Conservation (phyloP, 2,329 filamentous ascomycete genomes). For the Aspergillus niger region DNA sequence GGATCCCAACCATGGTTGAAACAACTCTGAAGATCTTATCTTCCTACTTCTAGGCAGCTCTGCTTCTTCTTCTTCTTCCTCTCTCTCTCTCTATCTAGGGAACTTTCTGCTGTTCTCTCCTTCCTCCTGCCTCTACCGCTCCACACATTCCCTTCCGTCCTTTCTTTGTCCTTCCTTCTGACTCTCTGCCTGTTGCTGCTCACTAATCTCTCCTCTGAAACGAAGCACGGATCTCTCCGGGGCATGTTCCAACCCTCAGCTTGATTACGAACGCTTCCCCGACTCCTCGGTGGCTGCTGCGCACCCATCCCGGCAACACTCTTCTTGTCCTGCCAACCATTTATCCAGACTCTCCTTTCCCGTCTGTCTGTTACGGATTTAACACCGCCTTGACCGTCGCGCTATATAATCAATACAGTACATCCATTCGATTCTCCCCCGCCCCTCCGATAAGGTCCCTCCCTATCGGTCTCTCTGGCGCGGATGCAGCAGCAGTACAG, state of each 20-base stretch:
- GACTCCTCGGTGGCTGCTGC: neutral
- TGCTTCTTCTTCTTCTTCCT: too few species aligned
- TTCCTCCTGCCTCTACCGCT: neutral
- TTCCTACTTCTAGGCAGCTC: too few species aligned
- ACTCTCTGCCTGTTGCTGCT: neutral
- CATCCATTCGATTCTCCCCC: neutral
- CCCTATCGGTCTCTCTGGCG: conserved; percentile 1
- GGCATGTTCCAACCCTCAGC: conserved; percentile 14
- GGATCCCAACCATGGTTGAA: too few species aligned
- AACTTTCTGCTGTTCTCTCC: neutral
- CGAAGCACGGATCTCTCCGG: conserved; percentile 36
- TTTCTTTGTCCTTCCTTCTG: neutral
- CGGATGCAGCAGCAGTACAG: conserved; percentile 56
- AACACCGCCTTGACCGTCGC: neutral
- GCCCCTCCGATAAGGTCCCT: conserved; percentile 14
- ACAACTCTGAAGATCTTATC: too few species aligned
- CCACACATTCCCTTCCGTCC: neutral
- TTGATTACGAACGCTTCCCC: neutral
- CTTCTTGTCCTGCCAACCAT: neutral
- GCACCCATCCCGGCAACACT: neutral
- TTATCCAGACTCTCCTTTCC: neutral
- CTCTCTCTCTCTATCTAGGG: too few species aligned
- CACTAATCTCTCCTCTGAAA: conserved; percentile 31
- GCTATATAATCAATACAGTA: conserved; percentile 3
- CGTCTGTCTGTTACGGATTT: neutral